Evolutionary conservation across 2,329 filamentous ascomycete species (phyloP).

Genomic region (Grosmannia huntii): DNA sequence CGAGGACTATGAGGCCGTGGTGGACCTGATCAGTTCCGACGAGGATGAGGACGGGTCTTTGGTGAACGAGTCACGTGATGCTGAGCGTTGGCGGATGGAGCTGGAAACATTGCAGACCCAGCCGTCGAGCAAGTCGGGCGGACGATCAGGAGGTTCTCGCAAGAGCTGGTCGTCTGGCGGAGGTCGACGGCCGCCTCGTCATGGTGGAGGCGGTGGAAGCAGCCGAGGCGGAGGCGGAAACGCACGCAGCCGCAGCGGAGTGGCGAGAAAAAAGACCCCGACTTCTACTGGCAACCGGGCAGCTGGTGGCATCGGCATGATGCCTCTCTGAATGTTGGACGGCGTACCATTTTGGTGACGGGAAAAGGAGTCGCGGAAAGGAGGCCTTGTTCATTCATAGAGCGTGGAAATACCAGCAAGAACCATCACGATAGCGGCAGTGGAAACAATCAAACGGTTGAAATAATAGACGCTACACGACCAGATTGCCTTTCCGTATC

Average conservation of each 20-base stretch:
- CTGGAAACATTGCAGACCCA: slow-evolving; percentile 17
- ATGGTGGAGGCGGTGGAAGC: slow-evolving; percentile 2
- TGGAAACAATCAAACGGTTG: background rate
- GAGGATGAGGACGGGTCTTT: slow-evolving; percentile 4
- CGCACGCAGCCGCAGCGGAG: slow-evolving; percentile 9
- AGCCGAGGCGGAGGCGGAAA: slow-evolving; percentile 2
- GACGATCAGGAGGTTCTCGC: slow-evolving; percentile 13
- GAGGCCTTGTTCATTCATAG: background rate
- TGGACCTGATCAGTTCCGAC: slow-evolving; percentile 37
- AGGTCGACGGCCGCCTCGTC: slow-evolving; percentile 8
- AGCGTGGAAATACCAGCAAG: background rate
- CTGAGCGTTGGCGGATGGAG: slow-evolving; percentile 17
- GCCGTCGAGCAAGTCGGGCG: slow-evolving; percentile 4
- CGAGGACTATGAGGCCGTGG: slow-evolving; percentile 26
- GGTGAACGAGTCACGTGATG: slow-evolving; percentile 11
- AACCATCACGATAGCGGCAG: background rate
- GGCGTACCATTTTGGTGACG: background rate
- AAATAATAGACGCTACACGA: background rate
- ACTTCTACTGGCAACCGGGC: too few species aligned
- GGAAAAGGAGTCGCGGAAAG: background rate
- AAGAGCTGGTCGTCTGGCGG: slow-evolving; percentile 5
- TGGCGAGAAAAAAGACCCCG: slow-evolving; percentile 4
- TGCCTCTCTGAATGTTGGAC: slow-evolving; percentile 13
- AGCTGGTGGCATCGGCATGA: slow-evolving; percentile 12
- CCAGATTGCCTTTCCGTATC: background rate